A percentile compares a stretch with the other conserved stretches of the same genome.
Evolutionary conservation across 257 asterid genomes (phyloP).

Genomic region (Solanum verrucosum): DNA sequence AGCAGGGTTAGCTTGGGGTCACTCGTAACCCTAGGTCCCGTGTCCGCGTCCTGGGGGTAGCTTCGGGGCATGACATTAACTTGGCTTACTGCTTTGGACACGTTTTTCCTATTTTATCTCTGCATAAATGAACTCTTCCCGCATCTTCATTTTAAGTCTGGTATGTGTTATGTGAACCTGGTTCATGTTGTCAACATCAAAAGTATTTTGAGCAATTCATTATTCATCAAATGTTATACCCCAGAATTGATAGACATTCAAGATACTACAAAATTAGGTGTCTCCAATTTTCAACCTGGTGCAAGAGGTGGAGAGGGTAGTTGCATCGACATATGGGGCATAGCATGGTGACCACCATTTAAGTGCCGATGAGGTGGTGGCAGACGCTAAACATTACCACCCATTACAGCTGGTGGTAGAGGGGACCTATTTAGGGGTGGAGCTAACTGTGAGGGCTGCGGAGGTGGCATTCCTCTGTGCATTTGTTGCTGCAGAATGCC

Average conservation of each 20-base stretch:
- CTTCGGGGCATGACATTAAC: too few relatives aligned
- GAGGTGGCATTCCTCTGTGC: slow-evolving; percentile 72
- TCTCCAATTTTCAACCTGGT: not conserved
- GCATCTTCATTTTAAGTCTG: too few relatives aligned
- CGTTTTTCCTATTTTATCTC: too few relatives aligned
- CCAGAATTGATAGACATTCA: not conserved
- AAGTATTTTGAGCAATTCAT: too few relatives aligned
- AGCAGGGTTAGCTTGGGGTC: too few relatives aligned
- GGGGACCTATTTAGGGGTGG: slow-evolving; percentile 48
- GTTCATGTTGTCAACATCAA: too few relatives aligned
- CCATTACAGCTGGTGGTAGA: slow-evolving; percentile 59
- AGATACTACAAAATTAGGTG: not conserved
- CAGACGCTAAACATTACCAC: not conserved
- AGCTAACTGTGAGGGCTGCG: slow-evolving; percentile 52
- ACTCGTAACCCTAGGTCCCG: too few relatives aligned
- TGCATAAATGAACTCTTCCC: too few relatives aligned
- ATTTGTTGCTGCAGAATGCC: slow-evolving; percentile 42
- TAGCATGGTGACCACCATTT: not conserved
- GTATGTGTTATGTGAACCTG: too few relatives aligned
- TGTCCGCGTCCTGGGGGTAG: too few relatives aligned
- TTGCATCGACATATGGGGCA: not conserved
- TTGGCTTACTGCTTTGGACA: too few relatives aligned
- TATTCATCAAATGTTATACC: not conserved
- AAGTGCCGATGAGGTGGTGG: not conserved
- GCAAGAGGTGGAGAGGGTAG: not conserved